Base-by-base conservation (phyloP, 768 basidiomycete genomes). In the Tylopilus subfusipes region DNA sequence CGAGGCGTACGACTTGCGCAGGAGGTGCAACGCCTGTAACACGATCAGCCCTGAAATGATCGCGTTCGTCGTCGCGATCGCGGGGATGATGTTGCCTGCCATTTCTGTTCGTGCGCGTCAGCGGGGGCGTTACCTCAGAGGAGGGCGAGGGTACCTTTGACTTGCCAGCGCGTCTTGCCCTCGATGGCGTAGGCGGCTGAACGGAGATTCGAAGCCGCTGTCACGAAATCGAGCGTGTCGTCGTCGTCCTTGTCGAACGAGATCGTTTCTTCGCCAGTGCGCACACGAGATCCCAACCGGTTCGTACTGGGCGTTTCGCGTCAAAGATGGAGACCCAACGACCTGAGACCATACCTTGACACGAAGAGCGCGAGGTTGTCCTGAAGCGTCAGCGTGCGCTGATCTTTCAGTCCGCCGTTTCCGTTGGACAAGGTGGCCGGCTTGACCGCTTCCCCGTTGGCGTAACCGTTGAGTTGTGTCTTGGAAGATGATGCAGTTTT, bases 71-170 rank as follows among this genome's bases (percentile, higher is more conserved):
- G 97, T 99, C 5, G 97, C 97, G 63, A 99, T 98, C 1, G 97
- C 97, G 7, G 97, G 97, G 59, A 98, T 99, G 64, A 99, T 98
- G 72, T 99, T 99, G 11, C 97, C 97, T 0, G 97, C 97, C 92
- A 98, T 98, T 72, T 98, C 95, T 96, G 69, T 21, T 22, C 2
- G 18, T 18, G 18, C 3, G 18, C 16, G 7, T 56, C 33, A 51
- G 46, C 18, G 18, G n/a, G n/a, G 5, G 38, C 4, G 16, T 27
- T n/a, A n/a, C n/a, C n/a, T n/a, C n/a, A n/a, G n/a, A n/a, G n/a
- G n/a, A n/a, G n/a, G n/a, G n/a, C n/a, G 39, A 33, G 44, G 71
- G 40, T 49, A 91, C 94, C 93, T 82, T 99, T 99, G 47, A 99
- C 86, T 68, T 98, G 88, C 91, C 96, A 99, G 16, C 93, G 82